Evolutionary conservation across 2,329 filamentous ascomycete genomes (phyloP).

Genomic region (Zymoseptoria ardabiliae): DNA sequence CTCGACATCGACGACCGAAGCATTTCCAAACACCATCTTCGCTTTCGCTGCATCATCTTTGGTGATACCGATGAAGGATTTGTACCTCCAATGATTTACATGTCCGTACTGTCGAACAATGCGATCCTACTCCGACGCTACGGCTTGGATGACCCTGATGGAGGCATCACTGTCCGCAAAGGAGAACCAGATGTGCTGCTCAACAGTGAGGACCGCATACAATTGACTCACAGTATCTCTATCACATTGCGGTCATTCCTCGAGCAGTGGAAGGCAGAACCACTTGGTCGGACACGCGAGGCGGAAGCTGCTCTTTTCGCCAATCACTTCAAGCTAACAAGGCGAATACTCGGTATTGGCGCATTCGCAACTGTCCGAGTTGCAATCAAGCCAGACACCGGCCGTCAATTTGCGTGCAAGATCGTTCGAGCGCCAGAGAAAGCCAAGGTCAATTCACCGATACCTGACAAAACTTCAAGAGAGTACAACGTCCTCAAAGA

Average conservation of each 20-base stretch:
- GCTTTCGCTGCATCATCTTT: conserved; percentile 41
- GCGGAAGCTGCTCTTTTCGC: conserved; percentile 34
- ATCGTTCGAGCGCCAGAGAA: conserved; percentile 36
- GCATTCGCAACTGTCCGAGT: conserved; percentile 49
- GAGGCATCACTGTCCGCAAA: conserved; percentile 21
- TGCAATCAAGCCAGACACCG: conserved; percentile 45
- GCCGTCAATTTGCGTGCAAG: conserved; percentile 62
- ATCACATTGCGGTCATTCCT: conserved; percentile 19
- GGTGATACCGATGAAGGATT: conserved; percentile 31
- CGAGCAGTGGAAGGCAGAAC: not conserved
- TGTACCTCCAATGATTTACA: conserved; percentile 42
- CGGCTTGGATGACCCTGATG: conserved; percentile 21
- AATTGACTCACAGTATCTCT: conserved; percentile 25
- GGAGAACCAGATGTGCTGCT: conserved; percentile 35
- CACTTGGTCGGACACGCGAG: conserved; percentile 3
- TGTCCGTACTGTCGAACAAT: conserved; percentile 40
- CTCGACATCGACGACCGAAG: conserved; percentile 25
- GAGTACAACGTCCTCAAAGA: conserved; percentile 45
- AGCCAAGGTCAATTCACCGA: not conserved
- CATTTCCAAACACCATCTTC: conserved; percentile 42
- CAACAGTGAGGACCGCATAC: conserved; percentile 37
- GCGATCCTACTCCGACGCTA: conserved; percentile 32
- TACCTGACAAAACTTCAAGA: conserved; percentile 15
- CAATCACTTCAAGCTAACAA: conserved; percentile 43
- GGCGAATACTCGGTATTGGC: conserved; percentile 48